Base-by-base conservation (phyloP, 345 rosid species). In the Eucalyptus fibrosa region DNA sequence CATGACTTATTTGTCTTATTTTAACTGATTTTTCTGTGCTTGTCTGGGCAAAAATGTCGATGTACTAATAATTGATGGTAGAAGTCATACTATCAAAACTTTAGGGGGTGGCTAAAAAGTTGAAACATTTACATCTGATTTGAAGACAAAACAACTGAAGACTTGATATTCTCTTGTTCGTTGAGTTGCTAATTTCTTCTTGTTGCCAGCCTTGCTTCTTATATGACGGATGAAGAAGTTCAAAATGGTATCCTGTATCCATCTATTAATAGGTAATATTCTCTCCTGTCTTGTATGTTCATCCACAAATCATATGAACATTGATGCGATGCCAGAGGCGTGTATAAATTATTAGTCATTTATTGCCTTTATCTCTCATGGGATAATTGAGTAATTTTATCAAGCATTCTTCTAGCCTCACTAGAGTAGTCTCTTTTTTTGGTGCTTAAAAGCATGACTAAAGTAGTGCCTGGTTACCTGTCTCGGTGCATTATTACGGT, bases 141-240 rank as follows among this genome's bases (percentile, higher is more conserved):
- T 21, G 47, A 77, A 40, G 85, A 40, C 88, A n/a, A 32, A 32
- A 86, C 55, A 44, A 51, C 45, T 50, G 42, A 86, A 86, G 62
- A 50, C 62, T 32, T 86, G 45, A 34, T 86, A 18, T 23, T 51
- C 85, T 77, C 85, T 40, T 77, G 85, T 77, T 77, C 16, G 30
- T 44, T 21, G 88, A 44, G 56, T 55, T 59, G 44, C 77, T 50
- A 30, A 90, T 55, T 90, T 49, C 24, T 50, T 77, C 51, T 53
- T 90, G 89, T 60, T 90, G 50, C 89, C 98, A 98, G 99, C 95
- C 98, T 98, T 50, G 99, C 99, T 72, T 96, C 99, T 30, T 98
- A 97, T 94, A 98, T 98, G 94, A 96, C 96, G 2, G 97, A 98
- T 23, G 97, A 95, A 87, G 99, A 98, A 91, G 92, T 96, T 37